These are phyloP conservation scores for Diospyros kaki DNA, from an alignment of 148 eudicot genomes.

Conservation along the genomic window DNA sequence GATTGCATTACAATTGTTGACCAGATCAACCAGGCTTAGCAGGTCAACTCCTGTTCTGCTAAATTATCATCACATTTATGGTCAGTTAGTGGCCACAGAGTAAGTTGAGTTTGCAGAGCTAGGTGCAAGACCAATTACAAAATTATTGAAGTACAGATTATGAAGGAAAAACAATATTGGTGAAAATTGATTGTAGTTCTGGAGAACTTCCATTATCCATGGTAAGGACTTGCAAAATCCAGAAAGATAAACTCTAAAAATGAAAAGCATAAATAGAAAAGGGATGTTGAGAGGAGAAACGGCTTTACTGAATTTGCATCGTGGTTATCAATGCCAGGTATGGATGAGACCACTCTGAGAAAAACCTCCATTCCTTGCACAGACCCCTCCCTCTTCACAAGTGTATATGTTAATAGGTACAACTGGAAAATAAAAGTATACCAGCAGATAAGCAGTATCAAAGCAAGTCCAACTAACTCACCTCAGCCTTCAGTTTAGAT, in stretches of 20 bases:
- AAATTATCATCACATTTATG: too few species aligned
- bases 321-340: slow-evolving; percentile 84
- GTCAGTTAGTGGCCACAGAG: too few species aligned
- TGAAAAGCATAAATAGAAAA: slow-evolving; percentile 4
- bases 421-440: slow-evolving; percentile 4
- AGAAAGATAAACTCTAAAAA: not conserved
- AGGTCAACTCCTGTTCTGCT: too few species aligned
- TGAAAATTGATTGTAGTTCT: not conserved
- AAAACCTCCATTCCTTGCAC: slow-evolving; percentile 75
- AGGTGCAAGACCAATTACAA: too few species aligned
- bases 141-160: too few species aligned
- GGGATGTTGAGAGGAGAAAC: not conserved
- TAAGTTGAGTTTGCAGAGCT: too few species aligned
- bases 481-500: slow-evolving; percentile 81
- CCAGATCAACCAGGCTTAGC: too few species aligned
- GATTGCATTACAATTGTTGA: too few species aligned
- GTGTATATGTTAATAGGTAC: not conserved
- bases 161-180: too few species aligned
- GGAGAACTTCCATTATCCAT: not conserved
- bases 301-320: slow-evolving; percentile 81
- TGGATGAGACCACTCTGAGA: slow-evolving; percentile 75
- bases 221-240: not conserved
- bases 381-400: slow-evolving; percentile 64
- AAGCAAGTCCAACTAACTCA: slow-evolving; percentile 26
- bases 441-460: not conserved